A percentile compares a stretch with the other conserved stretches of the same genome.
These are phyloP conservation scores for Trichoderma simmonsii DNA, from an alignment of 2,329 filamentous ascomycete species.

Conservation along the genomic window DNA sequence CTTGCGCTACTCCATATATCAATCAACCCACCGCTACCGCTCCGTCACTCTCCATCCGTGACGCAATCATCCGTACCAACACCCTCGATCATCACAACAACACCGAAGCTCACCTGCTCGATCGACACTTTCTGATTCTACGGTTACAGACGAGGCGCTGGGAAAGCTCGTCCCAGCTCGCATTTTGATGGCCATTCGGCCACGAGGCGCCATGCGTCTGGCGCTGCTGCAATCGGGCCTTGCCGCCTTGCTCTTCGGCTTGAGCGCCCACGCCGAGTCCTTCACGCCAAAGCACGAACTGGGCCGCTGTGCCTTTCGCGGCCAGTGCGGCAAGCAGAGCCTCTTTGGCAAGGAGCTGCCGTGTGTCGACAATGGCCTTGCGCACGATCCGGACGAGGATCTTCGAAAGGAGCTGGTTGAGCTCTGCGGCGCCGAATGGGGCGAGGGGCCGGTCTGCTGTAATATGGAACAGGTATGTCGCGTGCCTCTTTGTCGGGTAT, in stretches of 20 bases:
- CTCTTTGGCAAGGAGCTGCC: conserved; percentile 88
- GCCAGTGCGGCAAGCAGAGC: conserved; percentile 85
- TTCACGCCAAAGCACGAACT: conserved; percentile 70
- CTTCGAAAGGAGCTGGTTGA: conserved; percentile 75
- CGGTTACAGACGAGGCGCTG: not conserved
- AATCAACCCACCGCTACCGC: not conserved
- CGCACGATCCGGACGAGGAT: conserved; percentile 67
- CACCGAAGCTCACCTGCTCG: not conserved
- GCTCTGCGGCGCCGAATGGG: conserved; percentile 87
- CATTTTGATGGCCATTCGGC: conserved; percentile 3
- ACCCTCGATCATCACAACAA: not conserved
- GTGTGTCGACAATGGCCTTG: conserved; percentile 85
- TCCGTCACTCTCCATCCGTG: conserved; percentile 11
- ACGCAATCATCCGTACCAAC: conserved; percentile 13
- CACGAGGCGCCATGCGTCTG: conserved; percentile 12
- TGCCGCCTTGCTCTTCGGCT: conserved; percentile 30
- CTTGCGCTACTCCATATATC: not conserved
- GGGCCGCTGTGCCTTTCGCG: conserved; percentile 85
- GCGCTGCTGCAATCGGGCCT: conserved; percentile 31
- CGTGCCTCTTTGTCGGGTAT: no score
- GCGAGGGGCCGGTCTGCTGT: conserved; percentile 80
- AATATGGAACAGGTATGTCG: conserved; percentile 66
- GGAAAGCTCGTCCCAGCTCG: not conserved
- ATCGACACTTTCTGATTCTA: not conserved
- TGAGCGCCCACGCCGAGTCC: conserved; percentile 28